Base-by-base conservation (phyloP, 2,329 filamentous ascomycete genomes). In the Pseudodiploospora longispora region DNA sequence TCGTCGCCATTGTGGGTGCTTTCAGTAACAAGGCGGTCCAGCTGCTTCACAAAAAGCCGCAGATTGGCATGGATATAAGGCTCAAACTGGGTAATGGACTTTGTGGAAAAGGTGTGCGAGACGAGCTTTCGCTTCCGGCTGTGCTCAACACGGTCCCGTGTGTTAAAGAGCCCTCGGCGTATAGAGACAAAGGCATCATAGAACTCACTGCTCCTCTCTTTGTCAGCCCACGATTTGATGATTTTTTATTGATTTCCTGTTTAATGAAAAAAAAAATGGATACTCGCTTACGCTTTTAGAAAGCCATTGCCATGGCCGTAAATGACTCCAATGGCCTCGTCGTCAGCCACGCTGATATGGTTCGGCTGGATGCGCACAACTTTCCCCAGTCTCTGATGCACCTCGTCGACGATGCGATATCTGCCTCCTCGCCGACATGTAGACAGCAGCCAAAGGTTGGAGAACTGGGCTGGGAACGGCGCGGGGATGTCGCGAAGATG, bases 121-220 rank as follows among this genome's bases (percentile, higher is more conserved):
- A 95, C 79, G 3, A 87, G 83, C 75, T 95, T 95, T 56, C 89
- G 80, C 75, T 95, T 96, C 50, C 89, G 81, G 0, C 83, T 83
- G 63, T 96, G 89, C 58, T 95, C 87, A 1, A 72, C 71, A 40
- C 90, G 78, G 65, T 90, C 80, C 30, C 90, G 76, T 0, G 89
- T 95, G 64, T 94, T 95, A 78, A 95, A 96, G 9, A 96, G 73
- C 19, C 88, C 88, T 9, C 87, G 79, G 41, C 77, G 78, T 57
- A 95, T 94, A 9, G 85, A 90, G 43, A 95, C 88, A 55, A 95
- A 95, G 40, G 87, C 85, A 57, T 95, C 87, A 56, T 95, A 95
- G 67, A 90, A 95, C 3, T 91, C 82, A 36, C 84, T 88, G 10
- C n/a, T 27, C 19, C 37, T 44, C 9, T 10, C 19, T 19, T 19